These are phyloP conservation scores for Xeromyces bisporus DNA, from an alignment of 495 filamentous ascomycete species.

Conservation along the genomic window DNA sequence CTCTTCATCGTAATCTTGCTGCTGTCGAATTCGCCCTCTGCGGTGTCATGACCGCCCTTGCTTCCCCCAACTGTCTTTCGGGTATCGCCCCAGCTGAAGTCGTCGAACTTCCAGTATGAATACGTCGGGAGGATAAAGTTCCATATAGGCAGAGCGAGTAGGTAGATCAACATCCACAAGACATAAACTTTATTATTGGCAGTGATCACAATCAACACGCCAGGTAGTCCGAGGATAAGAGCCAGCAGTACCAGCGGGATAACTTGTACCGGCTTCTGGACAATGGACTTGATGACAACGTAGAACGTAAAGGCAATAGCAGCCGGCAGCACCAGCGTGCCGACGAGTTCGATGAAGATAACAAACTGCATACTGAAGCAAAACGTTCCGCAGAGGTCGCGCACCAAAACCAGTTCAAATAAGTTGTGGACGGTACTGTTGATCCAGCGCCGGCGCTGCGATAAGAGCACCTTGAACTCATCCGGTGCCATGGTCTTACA, in stretches of 20 bases:
- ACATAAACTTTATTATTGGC: conserved; percentile 93
- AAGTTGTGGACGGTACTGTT: conserved; percentile 98
- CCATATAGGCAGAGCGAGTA: conserved; percentile 88
- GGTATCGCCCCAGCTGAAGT: conserved; percentile 99
- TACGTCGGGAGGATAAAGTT: conserved; percentile 92
- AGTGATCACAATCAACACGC: conserved; percentile 82
- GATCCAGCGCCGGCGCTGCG: conserved; percentile 94
- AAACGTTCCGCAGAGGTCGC: conserved; percentile 95
- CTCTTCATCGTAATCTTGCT: conserved; percentile 97
- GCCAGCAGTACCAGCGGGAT: conserved; percentile 84
- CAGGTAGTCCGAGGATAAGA: conserved; percentile 86
- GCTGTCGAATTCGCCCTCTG: conserved; percentile 93
- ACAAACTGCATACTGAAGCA: conserved; percentile 99
- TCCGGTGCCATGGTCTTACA: conserved; percentile 98
- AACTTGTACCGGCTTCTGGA: conserved; percentile 65
- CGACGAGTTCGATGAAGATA: conserved; percentile 88
- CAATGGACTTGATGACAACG: conserved; percentile 77
- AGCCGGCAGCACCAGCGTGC: conserved; percentile 85
- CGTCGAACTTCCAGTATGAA: conserved; percentile 99
- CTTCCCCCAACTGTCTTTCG: conserved; percentile 89
- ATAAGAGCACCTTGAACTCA: conserved; percentile 77
- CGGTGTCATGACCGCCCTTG: conserved; percentile 57
- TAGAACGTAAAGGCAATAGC: conserved; percentile 97
- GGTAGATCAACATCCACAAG: conserved; percentile 92
- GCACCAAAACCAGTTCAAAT: conserved; percentile 90